phyloP scores from a whole-genome alignment of 139 green algal species.

The Limnomonas spitsbergensis region DNA sequence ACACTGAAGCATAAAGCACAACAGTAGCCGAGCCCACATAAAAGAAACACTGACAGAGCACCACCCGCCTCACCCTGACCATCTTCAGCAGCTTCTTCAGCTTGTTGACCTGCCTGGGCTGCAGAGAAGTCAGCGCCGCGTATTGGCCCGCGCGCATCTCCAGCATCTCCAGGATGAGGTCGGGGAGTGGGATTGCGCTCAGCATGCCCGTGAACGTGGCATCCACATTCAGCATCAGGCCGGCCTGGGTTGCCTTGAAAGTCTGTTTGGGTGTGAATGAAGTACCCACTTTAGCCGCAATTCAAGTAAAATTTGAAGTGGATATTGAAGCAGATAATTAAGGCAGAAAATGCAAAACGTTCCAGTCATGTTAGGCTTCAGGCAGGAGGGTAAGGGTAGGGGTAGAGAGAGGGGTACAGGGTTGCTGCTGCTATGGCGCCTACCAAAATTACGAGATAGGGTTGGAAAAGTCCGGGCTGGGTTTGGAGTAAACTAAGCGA shows the following conservation, averaged over 20 bases:
- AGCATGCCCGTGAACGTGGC: conserved; percentile 56
- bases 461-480: too few relatives aligned
- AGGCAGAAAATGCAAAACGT: too few relatives aligned
- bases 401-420: too few relatives aligned
- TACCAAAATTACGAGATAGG: too few relatives aligned
- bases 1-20: background rate
- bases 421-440: too few relatives aligned
- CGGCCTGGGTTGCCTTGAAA: conserved; percentile 41
- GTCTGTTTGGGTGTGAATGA: conserved; percentile 11
- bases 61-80: conserved; percentile 5
- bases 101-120: background rate
- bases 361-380: too few relatives aligned
- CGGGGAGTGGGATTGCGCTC: conserved; percentile 21
- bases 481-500: too few relatives aligned
- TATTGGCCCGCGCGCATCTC: conserved; percentile 14
- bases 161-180: conserved; percentile 28
- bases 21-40: background rate
- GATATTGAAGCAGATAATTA: background rate
- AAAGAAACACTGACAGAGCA: background rate
- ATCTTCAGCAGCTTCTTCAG: conserved; percentile 23
- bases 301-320: background rate
- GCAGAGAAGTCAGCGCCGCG: background rate
- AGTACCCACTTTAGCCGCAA: background rate
- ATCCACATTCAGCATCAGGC: conserved; percentile 61
- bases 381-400: too few relatives aligned